Evolutionary conservation across 305 asterid species (phyloP), one percentile per base, ranked within the genome.

Genomic region (Caryopteris hybrid): DNA sequence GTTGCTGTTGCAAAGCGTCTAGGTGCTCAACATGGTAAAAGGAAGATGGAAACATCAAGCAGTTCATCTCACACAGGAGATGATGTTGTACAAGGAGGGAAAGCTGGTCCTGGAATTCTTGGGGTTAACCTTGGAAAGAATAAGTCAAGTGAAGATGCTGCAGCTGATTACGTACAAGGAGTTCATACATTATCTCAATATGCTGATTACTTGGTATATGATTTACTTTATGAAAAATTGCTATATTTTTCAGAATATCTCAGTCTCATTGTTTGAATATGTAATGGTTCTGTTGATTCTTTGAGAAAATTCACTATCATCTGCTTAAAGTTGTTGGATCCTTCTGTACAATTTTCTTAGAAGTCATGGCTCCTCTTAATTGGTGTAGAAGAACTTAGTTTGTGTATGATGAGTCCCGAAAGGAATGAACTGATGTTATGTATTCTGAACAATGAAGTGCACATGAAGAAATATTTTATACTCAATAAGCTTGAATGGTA

Each of bases 51-150:
- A 73, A 77, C 89, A 8, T 84, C 98, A 14, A 85, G 82, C 81
- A 72, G 89, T 70, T 74, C 93, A 56, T 82, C 99, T 71, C 54
- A 86, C 3, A 12, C 79, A 2, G 91, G 83, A 62, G 97, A 89
- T 76, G 99, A 89, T 72, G 83, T 65, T 59, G 84, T 84, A 38
- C 95, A 85, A 58, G 98, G 98, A 71, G 99, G 99, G 64, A 94
- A 91, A 83, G 97, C 98, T 48, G 98, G 98, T 62, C 98, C 98
- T 14, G 98, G 99, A 58, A 94, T 94, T 83, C 92, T 94, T 3
- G 99, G 99, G 45, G 99, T 94, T 57, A 94, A 94, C 71, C 93
- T 94, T 57, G 99, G 99, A 72, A 94, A 94, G 81, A 94, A 94
- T 75, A 94, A 94, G 84, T 82, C 84, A 14, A 91, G 96, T 79